These are phyloP conservation scores for Biscogniauxia marginata DNA, from an alignment of 2,329 filamentous ascomycete genomes.

Conservation along the genomic window DNA sequence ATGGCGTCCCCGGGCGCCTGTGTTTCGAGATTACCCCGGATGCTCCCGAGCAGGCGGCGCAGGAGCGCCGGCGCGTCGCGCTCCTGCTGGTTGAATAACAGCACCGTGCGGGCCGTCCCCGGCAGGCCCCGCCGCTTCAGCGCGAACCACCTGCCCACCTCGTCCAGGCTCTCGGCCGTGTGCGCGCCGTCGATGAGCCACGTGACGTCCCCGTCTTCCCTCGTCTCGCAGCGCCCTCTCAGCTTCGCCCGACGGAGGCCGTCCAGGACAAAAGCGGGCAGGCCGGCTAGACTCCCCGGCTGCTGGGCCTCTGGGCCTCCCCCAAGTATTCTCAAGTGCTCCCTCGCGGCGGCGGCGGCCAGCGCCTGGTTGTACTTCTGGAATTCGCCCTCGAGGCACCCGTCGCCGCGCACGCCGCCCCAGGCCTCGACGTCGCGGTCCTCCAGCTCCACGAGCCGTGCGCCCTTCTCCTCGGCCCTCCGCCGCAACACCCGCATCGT, in stretches of 20 bases:
- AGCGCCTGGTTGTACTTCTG: conserved; percentile 60
- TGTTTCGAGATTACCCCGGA: too few relatives aligned
- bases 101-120: conserved; percentile 41
- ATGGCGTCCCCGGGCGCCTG: conserved; percentile 36
- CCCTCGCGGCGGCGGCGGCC: conserved; percentile 53
- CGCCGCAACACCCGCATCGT: conserved; percentile 51
- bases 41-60: conserved; percentile 57
- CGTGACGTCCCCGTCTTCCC: conserved; percentile 47
- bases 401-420: conserved; percentile 35
- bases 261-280: conserved; percentile 56
- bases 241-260: conserved; percentile 68
- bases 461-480: conserved; percentile 57
- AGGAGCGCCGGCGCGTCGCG: conserved; percentile 70
- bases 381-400: conserved; percentile 48
- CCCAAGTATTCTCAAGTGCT: conserved; percentile 48
- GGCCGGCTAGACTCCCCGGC: conserved; percentile 18
- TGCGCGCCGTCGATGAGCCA: conserved; percentile 91
- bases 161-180: conserved; percentile 77
- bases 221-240: conserved; percentile 75
- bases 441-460: conserved; percentile 42
- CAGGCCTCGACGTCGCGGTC: conserved; percentile 39
- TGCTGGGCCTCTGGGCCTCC: conserved; percentile 2
- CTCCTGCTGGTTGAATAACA: conserved; percentile 94
- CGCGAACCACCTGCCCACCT: conserved; percentile 77
- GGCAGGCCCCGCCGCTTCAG: conserved; percentile 32